These are phyloP conservation scores for Collariella sp. DNA, from an alignment of 495 filamentous ascomycete species.

Conservation along the genomic window DNA sequence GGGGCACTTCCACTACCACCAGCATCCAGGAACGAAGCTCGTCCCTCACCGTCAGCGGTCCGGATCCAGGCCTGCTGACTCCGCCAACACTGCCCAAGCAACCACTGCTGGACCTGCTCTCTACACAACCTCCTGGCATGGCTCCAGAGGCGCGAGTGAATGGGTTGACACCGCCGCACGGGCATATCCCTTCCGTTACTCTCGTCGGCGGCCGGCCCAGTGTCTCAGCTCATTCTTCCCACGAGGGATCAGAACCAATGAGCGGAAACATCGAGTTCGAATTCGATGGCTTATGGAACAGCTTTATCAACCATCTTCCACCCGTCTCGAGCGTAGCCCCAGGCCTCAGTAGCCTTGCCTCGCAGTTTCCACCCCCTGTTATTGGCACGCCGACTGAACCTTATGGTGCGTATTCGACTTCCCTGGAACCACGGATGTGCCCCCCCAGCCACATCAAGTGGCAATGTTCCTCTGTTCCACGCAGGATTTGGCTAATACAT, in stretches of 20 bases:
- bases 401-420: slow-evolving; percentile 13
- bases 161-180: slow-evolving; percentile 12
- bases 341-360: not conserved
- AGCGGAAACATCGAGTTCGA: slow-evolving; percentile 43
- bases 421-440: slow-evolving; percentile 6
- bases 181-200: not conserved
- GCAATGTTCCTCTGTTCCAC: slow-evolving; percentile 10
- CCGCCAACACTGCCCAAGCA: slow-evolving; percentile 12
- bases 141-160: slow-evolving; percentile 10
- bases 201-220: slow-evolving; percentile 6
- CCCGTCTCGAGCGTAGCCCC: slow-evolving; percentile 14
- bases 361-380: slow-evolving; percentile 19
- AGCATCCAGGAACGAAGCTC: slow-evolving; percentile 1
- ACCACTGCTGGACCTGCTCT: slow-evolving; percentile 15
- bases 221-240: slow-evolving; percentile 12
- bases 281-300: slow-evolving; percentile 48
- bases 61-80: slow-evolving; percentile 16
- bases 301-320: slow-evolving; percentile 29
- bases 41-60: not conserved
- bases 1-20: not conserved
- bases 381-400: slow-evolving; percentile 14
- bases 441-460: not conserved
- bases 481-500: not conserved
- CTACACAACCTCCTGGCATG: slow-evolving; percentile 4
- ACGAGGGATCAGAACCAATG: slow-evolving; percentile 13